Evolutionary conservation across 805 yeast species (phyloP).

Genomic region (Zygosaccharomyces bisporus): DNA sequence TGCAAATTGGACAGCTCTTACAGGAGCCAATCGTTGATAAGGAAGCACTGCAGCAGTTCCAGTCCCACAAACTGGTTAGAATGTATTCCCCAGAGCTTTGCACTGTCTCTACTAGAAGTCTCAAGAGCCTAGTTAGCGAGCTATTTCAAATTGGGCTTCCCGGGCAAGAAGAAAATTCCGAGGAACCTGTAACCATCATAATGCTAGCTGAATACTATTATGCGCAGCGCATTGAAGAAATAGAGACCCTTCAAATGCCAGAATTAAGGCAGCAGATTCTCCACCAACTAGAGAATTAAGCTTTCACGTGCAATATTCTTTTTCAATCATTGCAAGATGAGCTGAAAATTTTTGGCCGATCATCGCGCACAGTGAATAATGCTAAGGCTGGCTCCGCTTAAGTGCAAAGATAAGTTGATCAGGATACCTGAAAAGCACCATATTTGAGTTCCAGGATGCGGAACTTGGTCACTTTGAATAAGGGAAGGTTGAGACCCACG

Average conservation of each 20-base stretch:
- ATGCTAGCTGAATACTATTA: conserved; percentile 32
- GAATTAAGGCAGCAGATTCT: conserved; percentile 18
- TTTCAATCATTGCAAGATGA: not conserved
- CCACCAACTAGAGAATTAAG: conserved; percentile 5
- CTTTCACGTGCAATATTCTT: not conserved
- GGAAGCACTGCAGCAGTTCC: conserved; percentile 20
- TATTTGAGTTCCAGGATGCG: conserved; percentile 24
- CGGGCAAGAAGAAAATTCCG: conserved; percentile 1
- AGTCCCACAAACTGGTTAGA: conserved; percentile 23
- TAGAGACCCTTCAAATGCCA: conserved; percentile 25
- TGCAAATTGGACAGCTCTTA: conserved; percentile 18
- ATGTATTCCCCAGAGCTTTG: conserved; percentile 27
- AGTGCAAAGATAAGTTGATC: not conserved
- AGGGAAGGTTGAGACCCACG: conserved; percentile 30
- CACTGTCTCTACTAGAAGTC: conserved; percentile 21
- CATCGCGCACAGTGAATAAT: conserved; percentile 4
- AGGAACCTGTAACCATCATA: conserved; percentile 21
- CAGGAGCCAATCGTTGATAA: conserved; percentile 30
- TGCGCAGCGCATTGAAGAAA: conserved; percentile 21
- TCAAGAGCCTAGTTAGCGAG: conserved; percentile 23
- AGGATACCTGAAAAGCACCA: not conserved
- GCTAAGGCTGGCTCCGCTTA: not conserved
- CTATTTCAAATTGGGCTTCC: conserved; percentile 22
- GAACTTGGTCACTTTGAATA: conserved; percentile 34
- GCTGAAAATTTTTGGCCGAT: conserved; percentile 4